phyloP scores from a whole-genome alignment of 73 alveolate genomes.

The Tetrahymena malaccensis region DNA sequence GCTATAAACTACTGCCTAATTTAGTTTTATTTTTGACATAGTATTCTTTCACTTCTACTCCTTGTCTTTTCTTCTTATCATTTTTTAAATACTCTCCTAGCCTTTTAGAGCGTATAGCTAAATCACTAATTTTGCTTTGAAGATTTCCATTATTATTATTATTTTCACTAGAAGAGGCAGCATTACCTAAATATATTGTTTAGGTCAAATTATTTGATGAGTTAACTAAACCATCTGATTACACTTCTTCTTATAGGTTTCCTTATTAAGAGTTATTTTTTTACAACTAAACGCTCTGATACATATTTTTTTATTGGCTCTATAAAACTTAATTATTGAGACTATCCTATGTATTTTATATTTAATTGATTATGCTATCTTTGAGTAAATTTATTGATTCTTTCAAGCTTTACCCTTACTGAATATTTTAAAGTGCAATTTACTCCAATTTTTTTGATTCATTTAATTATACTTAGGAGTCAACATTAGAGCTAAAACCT shows the following conservation, averaged over 20 bases:
- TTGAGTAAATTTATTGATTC: background rate
- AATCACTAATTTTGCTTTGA: background rate
- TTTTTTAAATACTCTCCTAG: background rate
- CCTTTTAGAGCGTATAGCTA: background rate
- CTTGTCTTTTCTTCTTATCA: background rate
- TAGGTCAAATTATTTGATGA: background rate
- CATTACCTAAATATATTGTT: background rate
- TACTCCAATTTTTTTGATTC: background rate
- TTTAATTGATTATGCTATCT: background rate
- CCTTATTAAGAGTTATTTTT: background rate
- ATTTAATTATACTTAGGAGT: background rate
- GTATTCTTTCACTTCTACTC: background rate
- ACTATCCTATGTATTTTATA: background rate
- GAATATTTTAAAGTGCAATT: background rate
- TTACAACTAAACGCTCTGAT: background rate
- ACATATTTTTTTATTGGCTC: background rate
- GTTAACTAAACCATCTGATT: background rate
- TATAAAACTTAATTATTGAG: background rate
- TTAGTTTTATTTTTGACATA: background rate
- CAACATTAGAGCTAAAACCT: background rate
- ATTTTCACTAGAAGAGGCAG: background rate
- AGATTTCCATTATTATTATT: background rate
- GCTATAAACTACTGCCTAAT: background rate
- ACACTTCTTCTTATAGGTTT: background rate
- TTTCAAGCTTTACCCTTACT: background rate